Evolutionary conservation across 2,329 filamentous ascomycete species (phyloP).

Genomic region (Thermomyces lanuginosus): DNA sequence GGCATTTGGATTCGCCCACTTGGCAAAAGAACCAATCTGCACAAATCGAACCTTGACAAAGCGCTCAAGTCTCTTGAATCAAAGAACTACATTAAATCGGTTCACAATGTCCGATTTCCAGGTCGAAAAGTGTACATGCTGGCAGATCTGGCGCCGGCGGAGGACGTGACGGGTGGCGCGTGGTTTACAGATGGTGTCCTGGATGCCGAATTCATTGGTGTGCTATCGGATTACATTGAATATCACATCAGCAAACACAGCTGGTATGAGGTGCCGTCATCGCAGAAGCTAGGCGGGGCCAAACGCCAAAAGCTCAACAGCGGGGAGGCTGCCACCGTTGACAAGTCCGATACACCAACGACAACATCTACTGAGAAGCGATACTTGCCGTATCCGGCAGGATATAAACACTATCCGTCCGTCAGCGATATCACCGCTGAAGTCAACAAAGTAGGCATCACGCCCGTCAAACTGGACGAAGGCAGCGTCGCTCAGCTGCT

Average conservation of each 20-base stretch:
- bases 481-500: constrained; percentile 71
- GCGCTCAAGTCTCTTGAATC: constrained; percentile 69
- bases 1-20: constrained; percentile 87
- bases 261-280: constrained; percentile 41
- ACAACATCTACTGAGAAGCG: constrained; percentile 11
- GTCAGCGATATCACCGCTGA: constrained; percentile 59
- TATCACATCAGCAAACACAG: constrained; percentile 56
- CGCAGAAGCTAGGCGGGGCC: constrained; percentile 10
- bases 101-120: constrained; percentile 82
- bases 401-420: constrained; percentile 66
- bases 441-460: constrained; percentile 52
- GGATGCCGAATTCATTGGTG: constrained; percentile 74
- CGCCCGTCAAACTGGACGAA: constrained; percentile 52
- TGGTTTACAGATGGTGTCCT: constrained; percentile 90
- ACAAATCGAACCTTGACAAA: constrained; percentile 66
- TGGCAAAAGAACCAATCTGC: constrained; percentile 62
- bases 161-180: constrained; percentile 79
- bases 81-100: constrained; percentile 68
- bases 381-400: constrained; percentile 40
- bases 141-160: constrained; percentile 63
- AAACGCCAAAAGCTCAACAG: constrained; percentile 6
- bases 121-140: constrained; percentile 96
- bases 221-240: constrained; percentile 56
- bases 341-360: constrained; percentile 12
- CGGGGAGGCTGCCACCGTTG: constrained; percentile 10